Base-by-base conservation (phyloP, 1,284 basidiomycete species). In the Lentinula novae-zelandiae region DNA sequence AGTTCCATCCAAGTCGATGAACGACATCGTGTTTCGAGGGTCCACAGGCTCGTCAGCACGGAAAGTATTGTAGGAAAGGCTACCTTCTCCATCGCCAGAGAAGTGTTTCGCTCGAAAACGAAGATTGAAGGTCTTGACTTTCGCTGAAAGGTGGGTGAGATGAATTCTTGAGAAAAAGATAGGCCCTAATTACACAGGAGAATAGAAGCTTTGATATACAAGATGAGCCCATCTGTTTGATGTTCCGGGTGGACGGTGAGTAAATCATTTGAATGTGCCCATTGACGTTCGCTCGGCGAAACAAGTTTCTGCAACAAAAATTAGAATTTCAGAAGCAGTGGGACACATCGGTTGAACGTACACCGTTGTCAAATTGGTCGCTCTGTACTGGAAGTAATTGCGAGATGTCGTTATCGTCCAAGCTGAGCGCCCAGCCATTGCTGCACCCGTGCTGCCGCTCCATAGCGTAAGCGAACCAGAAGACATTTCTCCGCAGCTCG, bases 181-280 rank as follows among this genome's bases (percentile, higher is more conserved):
- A 48, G 17, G 53, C 33, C 10, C 15, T 33, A 39, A 65, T 73
- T 65, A 78, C 79, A 89, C 38, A 90, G 78, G 42, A 92, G 67
- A 60, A 90, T 83, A 9, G 80, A 77, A 20, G 83, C 80, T 69
- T 92, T 92, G 69, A 90, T 78, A 65, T 88, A 89, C n/a, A 92
- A 69, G n/a, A 82, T 82, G 65, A 90, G 90, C 0, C 87, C 83
- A 68, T 92, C 89, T 0, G 82, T 83, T 66, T 87, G 83, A n/a
- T 78, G 76, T 46, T 82, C 82, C 20, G 82, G 82, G 67, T 90
- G 86, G 8, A 72, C 70, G 7, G 84, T 76, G 27, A 90, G 76
- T 13, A 89, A 71, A 66, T 86, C 79, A 60, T 75, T 78, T 12
- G 79, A 79, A 65, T 87, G 83, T 0, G 87, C 84, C 83, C 88